phyloP scores from a whole-genome alignment of 148 eudicot genomes.

The Camellia granthamiana region DNA sequence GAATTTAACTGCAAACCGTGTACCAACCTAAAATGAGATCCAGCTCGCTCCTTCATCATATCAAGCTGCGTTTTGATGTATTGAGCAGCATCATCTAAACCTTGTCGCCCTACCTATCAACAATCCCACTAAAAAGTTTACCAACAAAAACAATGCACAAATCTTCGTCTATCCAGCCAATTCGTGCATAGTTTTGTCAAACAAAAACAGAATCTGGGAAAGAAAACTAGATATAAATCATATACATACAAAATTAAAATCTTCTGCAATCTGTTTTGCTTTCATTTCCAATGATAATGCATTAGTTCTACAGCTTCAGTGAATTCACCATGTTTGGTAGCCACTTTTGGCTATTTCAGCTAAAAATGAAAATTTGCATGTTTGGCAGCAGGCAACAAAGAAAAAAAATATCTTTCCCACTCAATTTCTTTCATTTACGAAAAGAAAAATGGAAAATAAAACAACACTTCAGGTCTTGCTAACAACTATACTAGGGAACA shows the following conservation, averaged over 20 bases:
- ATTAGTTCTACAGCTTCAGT: neutral
- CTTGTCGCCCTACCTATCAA: constrained; percentile 81
- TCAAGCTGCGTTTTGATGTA: constrained; percentile 69
- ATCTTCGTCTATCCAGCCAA: neutral
- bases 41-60: constrained; percentile 55
- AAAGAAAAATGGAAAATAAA: too few species aligned
- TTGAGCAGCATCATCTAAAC: constrained; percentile 71
- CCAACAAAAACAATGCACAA: neutral
- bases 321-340: neutral
- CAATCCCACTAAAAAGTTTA: neutral
- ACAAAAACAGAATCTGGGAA: neutral
- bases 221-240: neutral
- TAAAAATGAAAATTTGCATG: too few species aligned
- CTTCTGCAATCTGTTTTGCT: neutral
- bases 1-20: constrained; percentile 1
- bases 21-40: constrained; percentile 63
- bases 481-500: too few species aligned
- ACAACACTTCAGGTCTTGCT: too few species aligned
- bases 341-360: too few species aligned
- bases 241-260: too few species aligned
- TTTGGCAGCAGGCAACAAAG: too few species aligned
- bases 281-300: neutral
- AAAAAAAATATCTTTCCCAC: too few species aligned
- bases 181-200: neutral
- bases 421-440: too few species aligned